Conservation (phyloP, 345 rosid species). For the Eucalyptus decipiens region DNA sequence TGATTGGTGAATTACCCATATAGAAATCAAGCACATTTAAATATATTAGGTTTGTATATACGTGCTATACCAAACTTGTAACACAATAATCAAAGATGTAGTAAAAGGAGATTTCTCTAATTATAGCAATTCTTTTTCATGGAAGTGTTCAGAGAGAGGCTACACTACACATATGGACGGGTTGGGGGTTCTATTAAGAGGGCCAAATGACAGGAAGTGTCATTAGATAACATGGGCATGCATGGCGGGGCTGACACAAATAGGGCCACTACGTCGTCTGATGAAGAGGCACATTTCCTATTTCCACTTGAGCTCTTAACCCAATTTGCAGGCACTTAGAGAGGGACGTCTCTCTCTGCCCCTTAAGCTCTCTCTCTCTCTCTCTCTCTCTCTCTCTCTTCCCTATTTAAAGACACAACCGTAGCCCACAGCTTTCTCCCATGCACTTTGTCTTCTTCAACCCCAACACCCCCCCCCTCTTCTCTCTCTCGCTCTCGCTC, state of each 20-base stretch:
- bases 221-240: neutral
- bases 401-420: slow-evolving; percentile 12
- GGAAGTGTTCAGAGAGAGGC: neutral
- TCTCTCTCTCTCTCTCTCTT: neutral
- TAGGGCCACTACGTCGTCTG: neutral
- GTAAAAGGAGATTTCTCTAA: neutral
- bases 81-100: neutral
- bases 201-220: neutral
- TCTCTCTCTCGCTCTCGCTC: neutral
- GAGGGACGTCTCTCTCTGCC: neutral
- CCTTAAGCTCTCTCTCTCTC: neutral
- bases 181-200: neutral
- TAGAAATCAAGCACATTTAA: neutral
- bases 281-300: neutral
- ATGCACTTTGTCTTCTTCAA: slow-evolving; percentile 43
- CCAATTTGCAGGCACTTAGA: neutral
- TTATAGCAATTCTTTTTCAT: neutral
- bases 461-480: neutral
- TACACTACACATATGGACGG: neutral
- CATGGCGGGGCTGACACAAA: slow-evolving; percentile 2
- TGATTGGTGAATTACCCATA: neutral
- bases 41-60: neutral
- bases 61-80: neutral
- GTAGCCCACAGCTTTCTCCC: slow-evolving; percentile 50
- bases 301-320: neutral